Evolutionary conservation across 2,329 filamentous ascomycete species (phyloP).

Genomic region (Plectosphaerella plurivora): DNA sequence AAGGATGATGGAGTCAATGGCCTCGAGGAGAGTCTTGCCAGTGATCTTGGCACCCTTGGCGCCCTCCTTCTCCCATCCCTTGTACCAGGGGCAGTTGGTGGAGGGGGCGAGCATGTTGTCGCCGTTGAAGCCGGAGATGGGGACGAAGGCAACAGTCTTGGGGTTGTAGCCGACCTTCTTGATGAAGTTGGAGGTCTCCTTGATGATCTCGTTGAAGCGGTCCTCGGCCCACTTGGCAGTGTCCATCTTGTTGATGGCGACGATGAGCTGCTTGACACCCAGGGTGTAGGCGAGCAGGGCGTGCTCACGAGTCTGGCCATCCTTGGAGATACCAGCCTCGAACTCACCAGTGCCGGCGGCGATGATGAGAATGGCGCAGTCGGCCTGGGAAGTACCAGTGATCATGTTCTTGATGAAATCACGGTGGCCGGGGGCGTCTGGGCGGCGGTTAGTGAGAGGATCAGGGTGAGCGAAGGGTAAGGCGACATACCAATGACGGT

Average conservation of each 20-base stretch:
- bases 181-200: conserved; percentile 99
- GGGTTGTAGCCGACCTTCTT: conserved; percentile 99
- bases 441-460: neutral
- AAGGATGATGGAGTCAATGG: conserved; percentile 93
- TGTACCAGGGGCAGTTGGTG: conserved; percentile 99
- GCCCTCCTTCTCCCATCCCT: conserved; percentile 98
- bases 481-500: conserved; percentile 81
- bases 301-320: conserved; percentile 99
- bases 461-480: neutral
- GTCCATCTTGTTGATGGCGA: conserved; percentile 99
- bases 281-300: conserved; percentile 99
- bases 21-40: conserved; percentile 98
- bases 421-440: conserved; percentile 98
- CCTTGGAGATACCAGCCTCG: conserved; percentile 99
- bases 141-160: conserved; percentile 96
- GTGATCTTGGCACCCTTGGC: conserved; percentile 78
- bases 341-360: conserved; percentile 99
- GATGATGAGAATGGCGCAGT: conserved; percentile 99
- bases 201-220: conserved; percentile 98
- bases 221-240: conserved; percentile 97
- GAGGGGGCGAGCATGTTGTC: conserved; percentile 98
- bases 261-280: conserved; percentile 99
- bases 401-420: conserved; percentile 99
- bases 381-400: conserved; percentile 99
- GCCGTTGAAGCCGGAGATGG: conserved; percentile 99